These are phyloP conservation scores for Saprolegnia diclina DNA, from an alignment of 352 stramenopile species.

Conservation along the genomic window DNA sequence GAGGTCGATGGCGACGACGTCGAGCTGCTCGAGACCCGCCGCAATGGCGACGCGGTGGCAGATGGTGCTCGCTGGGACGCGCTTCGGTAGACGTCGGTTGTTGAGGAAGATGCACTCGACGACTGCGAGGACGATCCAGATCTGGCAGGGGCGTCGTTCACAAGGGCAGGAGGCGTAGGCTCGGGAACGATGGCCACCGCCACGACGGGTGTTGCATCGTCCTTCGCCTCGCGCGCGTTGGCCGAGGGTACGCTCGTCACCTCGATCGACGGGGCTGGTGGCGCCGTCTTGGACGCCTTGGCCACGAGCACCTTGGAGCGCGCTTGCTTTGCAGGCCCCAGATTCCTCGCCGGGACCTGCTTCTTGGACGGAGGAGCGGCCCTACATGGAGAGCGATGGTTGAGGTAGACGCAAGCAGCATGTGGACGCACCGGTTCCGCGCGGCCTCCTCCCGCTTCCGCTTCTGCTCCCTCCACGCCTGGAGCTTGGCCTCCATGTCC, in stretches of 20 bases:
- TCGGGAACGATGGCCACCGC: no score
- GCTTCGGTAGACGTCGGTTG: no score
- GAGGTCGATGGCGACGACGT: background rate
- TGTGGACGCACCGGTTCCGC: background rate
- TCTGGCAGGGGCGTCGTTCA: no score
- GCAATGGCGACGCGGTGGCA: no score
- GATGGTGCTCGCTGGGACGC: no score
- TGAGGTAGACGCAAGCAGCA: background rate
- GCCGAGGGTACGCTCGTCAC: no score
- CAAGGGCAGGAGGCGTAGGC: no score
- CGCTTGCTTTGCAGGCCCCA: background rate
- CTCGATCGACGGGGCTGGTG: background rate
- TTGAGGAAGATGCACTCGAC: no score
- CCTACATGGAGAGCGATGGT: background rate
- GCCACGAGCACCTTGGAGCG: background rate
- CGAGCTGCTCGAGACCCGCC: background rate
- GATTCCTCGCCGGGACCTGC: background rate
- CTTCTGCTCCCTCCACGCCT: constrained; percentile 24
- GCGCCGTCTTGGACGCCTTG: background rate
- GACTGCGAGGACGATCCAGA: no score
- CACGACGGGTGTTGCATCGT: no score
- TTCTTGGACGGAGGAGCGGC: constrained; percentile 8
- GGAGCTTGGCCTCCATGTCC: constrained; percentile 22
- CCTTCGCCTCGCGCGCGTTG: no score
- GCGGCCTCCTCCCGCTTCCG: constrained; percentile 7